Percentiles rank a stretch among this genome's conserved stretches.
Conservation (phyloP, 1,284 basidiomycete species). For the Quambalaria eucalypti region DNA sequence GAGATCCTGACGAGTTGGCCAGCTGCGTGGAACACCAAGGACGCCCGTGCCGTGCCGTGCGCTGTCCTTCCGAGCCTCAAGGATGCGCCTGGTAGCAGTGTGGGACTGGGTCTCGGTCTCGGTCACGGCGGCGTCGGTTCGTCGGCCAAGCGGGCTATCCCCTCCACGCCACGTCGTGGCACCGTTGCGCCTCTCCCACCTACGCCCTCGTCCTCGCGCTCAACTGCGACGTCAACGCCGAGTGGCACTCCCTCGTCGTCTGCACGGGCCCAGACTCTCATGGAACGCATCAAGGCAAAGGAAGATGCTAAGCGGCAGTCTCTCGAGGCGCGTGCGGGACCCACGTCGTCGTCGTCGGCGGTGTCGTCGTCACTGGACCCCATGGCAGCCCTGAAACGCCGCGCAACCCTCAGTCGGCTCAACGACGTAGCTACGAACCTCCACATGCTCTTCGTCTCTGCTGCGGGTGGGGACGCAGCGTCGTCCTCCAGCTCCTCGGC, state of each 20-base stretch:
- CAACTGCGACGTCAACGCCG: neutral
- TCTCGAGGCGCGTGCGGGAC: conserved; percentile 5
- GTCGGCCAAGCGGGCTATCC: too few species aligned
- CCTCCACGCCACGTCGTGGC: too few species aligned
- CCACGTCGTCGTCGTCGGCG: conserved; percentile 2
- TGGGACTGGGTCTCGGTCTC: neutral
- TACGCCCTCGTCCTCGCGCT: neutral
- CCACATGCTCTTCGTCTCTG: conserved; percentile 24
- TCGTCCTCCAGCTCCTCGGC: too few species aligned
- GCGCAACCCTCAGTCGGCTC: conserved; percentile 18
- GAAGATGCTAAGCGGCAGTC: conserved; percentile 18
- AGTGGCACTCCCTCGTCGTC: neutral
- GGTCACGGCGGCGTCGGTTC: neutral
- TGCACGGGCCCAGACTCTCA: conserved; percentile 8
- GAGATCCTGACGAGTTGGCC: conserved; percentile 12
- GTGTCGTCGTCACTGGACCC: conserved; percentile 5
- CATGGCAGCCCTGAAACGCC: conserved; percentile 15
- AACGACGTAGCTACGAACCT: conserved; percentile 24
- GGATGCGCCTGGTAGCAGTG: too few species aligned
- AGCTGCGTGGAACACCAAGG: conserved; percentile 15
- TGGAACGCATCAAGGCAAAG: conserved; percentile 28
- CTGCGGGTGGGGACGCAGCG: too few species aligned
- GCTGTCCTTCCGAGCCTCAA: conserved; percentile 15
- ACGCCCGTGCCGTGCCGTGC: conserved; percentile 10
- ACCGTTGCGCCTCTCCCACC: too few species aligned